Percentiles rank a stretch among this genome's conserved stretches.
Evolutionary conservation across 257 asterid species (phyloP).

Genomic region (Prunella vulgaris): DNA sequence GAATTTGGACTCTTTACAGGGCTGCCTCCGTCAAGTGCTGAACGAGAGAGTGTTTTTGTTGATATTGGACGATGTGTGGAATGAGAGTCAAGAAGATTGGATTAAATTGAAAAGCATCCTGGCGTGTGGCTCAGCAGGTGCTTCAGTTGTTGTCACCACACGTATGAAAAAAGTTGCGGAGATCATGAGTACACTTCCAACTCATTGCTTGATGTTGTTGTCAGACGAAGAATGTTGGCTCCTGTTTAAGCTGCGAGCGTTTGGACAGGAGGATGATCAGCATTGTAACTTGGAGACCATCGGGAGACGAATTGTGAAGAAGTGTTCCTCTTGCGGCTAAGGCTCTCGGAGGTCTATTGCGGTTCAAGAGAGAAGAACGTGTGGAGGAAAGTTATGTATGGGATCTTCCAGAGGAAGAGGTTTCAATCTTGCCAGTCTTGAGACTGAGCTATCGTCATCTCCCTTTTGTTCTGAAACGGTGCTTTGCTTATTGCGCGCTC

Average conservation of each 20-base stretch:
- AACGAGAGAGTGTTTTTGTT: not conserved
- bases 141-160: not conserved
- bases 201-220: not conserved
- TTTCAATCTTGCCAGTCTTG: not conserved
- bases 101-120: not conserved
- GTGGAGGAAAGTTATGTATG: not conserved
- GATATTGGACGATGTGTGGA: not conserved
- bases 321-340: not conserved
- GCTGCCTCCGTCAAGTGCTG: not conserved
- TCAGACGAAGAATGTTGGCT: not conserved
- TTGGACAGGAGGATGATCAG: not conserved
- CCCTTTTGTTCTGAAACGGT: not conserved
- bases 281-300: not conserved
- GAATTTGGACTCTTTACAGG: not conserved
- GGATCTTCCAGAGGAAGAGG: not conserved
- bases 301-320: not conserved
- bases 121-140: not conserved
- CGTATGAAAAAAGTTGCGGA: not conserved
- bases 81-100: not conserved
- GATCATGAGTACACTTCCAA: not conserved
- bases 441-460: not conserved
- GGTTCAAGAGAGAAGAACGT: not conserved
- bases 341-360: not conserved
- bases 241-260: not conserved
- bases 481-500: not conserved